These are phyloP conservation scores for Raddia distichophylla DNA, from an alignment of 176 grass and related monocot genomes.

Conservation along the genomic window DNA sequence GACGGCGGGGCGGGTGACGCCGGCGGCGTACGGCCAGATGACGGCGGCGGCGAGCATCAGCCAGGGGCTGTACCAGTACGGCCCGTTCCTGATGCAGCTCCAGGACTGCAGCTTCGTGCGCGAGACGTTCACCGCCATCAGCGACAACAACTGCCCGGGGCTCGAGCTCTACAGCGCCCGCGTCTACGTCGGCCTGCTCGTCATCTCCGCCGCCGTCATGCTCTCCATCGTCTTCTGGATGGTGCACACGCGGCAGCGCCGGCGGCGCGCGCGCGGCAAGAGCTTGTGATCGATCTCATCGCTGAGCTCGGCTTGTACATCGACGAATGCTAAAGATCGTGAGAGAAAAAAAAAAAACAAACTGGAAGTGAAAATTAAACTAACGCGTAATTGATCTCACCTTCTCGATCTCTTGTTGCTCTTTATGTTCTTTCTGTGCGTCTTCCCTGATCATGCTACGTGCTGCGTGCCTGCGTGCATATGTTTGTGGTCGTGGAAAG, in stretches of 20 bases:
- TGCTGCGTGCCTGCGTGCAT: no score
- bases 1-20: constrained; percentile 65
- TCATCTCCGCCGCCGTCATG: constrained; percentile 65
- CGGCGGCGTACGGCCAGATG: constrained; percentile 75
- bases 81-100: constrained; percentile 75
- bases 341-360: not conserved
- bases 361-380: not conserved
- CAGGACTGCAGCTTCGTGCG: constrained; percentile 87
- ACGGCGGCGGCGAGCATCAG: constrained; percentile 61
- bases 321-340: not conserved
- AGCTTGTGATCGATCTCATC: not conserved
- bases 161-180: constrained; percentile 59
- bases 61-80: constrained; percentile 65
- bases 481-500: not conserved
- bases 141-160: constrained; percentile 66
- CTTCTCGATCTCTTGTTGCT: not conserved
- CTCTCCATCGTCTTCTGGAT: constrained; percentile 74
- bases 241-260: constrained; percentile 66
- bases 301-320: not conserved
- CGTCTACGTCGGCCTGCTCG: constrained; percentile 61
- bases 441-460: not conserved
- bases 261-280: constrained; percentile 58
- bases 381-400: not conserved
- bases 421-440: not conserved
- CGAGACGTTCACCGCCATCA: constrained; percentile 70